phyloP scores from a whole-genome alignment of 257 asterid genomes.

The Primulina tabacum region DNA sequence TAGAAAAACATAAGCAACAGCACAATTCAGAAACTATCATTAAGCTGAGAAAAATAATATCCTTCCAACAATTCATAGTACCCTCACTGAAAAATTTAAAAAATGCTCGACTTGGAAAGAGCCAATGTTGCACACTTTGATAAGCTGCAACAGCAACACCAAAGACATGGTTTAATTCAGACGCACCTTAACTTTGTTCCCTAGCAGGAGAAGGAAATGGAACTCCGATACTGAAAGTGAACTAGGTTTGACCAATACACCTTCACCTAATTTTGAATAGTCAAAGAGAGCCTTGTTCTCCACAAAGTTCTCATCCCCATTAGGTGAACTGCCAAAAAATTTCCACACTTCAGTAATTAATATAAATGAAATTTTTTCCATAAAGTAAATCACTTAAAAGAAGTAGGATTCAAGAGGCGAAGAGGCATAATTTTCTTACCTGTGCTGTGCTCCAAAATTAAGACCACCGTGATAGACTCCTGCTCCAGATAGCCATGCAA shows the following conservation, averaged over 20 bases:
- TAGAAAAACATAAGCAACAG: background rate
- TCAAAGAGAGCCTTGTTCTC: slow-evolving; percentile 96
- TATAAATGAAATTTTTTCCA: slow-evolving; percentile 11
- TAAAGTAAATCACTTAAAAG: slow-evolving; percentile 16
- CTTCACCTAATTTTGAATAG: slow-evolving; percentile 80
- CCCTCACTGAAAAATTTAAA: slow-evolving; percentile 7
- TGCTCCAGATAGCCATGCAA: slow-evolving; percentile 99
- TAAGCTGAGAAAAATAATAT: background rate
- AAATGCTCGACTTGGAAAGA: slow-evolving; percentile 18
- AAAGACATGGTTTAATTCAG: slow-evolving; percentile 18
- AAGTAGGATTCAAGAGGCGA: slow-evolving; percentile 18
- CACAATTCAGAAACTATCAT: slow-evolving; percentile 10
- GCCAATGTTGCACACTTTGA: slow-evolving; percentile 9
- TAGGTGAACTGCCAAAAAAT: slow-evolving; percentile 62
- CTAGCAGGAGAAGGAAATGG: slow-evolving; percentile 95
- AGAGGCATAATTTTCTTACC: slow-evolving; percentile 40
- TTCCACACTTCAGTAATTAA: slow-evolving; percentile 25
- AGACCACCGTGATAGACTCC: slow-evolving; percentile 97
- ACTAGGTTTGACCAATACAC: slow-evolving; percentile 82
- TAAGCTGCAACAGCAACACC: slow-evolving; percentile 26
- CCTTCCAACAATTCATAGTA: slow-evolving; percentile 19
- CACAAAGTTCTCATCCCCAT: slow-evolving; percentile 96
- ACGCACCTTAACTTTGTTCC: slow-evolving; percentile 93
- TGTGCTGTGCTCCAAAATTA: slow-evolving; percentile 79
- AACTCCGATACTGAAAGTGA: slow-evolving; percentile 89